Evolutionary conservation across 2,329 filamentous ascomycete genomes (phyloP), one percentile per base, ranked within the genome.

Genomic region (Colletotrichum tamarilloi): DNA sequence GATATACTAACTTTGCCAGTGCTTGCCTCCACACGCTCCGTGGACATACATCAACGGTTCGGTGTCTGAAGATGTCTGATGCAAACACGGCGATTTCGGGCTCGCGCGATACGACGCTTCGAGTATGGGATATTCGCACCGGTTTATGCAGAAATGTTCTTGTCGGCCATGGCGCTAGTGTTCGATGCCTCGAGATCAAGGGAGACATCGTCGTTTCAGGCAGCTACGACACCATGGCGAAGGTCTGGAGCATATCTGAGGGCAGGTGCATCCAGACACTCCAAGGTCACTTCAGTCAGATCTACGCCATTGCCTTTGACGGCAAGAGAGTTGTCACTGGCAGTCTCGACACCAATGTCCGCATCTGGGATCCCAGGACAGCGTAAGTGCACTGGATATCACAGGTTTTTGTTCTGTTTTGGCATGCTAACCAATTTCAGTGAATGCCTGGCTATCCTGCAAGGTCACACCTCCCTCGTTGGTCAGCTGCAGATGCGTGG

Each of bases 271-370:
- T 98, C 67, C 92, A 96, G 77, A 98, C 95, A 0, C 87, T 99
- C 52, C 92, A 93, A 57, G 97, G 97, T 0, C 97, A 99, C 83
- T 99, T 98, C 84, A 98, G 96, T 81, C 97, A 99, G 81, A 99
- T 99, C 72, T 99, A 99, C 81, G 97, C 97, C 24, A 97, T 99
- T 80, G 97, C 97, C 1, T 99, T 98, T 58, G 97, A 99, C 81
- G 97, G 97, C 52, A 92, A 92, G 77, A 91, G 95, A 75, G 95
- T 99, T 71, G 96, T 97, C 46, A 99, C 97, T 11, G 97, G 97
- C 64, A 98, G 95, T 82, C 86, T 99, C 74, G 97, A 99, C 83
- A 99, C 97, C 4, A 98, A 96, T 78, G 96, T 99, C 30, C 90
- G 97, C 76, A 97, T 99, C 75, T 99, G 97, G 97, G 95, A 99